Conservation (phyloP, 2,329 filamentous ascomycete species). For the Xylariaceae sp. region DNA sequence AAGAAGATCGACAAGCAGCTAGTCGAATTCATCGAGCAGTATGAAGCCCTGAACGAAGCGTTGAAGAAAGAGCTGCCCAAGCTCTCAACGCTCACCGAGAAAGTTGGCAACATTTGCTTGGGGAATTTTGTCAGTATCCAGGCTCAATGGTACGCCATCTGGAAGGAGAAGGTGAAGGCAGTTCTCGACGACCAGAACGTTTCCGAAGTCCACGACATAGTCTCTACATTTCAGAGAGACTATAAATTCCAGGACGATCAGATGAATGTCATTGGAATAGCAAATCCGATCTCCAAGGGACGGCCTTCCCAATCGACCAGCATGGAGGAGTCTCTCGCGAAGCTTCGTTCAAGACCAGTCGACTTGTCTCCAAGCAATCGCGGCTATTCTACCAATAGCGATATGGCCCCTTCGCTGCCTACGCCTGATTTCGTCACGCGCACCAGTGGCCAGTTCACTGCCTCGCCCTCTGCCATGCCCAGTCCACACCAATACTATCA, state of each 20-base stretch:
- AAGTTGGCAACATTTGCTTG: conserved; percentile 75
- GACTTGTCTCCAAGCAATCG: conserved; percentile 47
- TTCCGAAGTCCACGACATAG: conserved; percentile 64
- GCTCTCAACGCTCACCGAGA: conserved; percentile 73
- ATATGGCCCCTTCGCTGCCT: conserved; percentile 54
- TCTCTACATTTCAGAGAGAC: conserved; percentile 70
- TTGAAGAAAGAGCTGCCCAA: conserved; percentile 87
- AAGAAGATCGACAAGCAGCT: conserved; percentile 86
- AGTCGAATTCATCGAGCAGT: conserved; percentile 77
- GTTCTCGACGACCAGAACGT: conserved; percentile 62
- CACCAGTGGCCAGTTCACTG: conserved; percentile 58
- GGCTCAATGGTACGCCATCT: conserved; percentile 71
- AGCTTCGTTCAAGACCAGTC: conserved; percentile 39
- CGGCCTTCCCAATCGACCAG: conserved; percentile 52
- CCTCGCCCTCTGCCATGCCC: conserved; percentile 44
- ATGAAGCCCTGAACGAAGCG: conserved; percentile 83
- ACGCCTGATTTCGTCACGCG: conserved; percentile 59
- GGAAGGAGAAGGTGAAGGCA: conserved; percentile 73
- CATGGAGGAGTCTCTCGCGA: conserved; percentile 42
- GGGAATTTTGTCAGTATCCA: conserved; percentile 81
- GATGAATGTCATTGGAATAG: conserved; percentile 63
- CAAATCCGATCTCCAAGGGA: conserved; percentile 64
- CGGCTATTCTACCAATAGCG: conserved; percentile 54
- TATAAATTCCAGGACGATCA: conserved; percentile 69
- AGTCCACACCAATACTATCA: conserved; percentile 51